These are phyloP conservation scores for Thelonectria olida DNA, from an alignment of 2,329 filamentous ascomycete genomes.

Conservation along the genomic window DNA sequence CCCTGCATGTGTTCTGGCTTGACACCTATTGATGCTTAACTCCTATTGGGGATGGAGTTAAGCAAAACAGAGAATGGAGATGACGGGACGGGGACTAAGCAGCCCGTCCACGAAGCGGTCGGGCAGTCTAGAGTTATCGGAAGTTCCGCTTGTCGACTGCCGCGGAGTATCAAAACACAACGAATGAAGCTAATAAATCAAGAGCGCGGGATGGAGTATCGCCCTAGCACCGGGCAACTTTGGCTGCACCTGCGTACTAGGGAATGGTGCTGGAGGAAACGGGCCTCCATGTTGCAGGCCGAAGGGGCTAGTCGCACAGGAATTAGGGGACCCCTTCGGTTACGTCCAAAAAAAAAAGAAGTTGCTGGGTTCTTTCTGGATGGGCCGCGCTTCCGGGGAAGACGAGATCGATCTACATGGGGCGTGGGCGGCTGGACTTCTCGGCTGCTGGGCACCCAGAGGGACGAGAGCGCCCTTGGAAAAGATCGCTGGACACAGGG, in stretches of 20 bases:
- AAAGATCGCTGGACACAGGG: no score
- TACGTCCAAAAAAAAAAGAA: background rate
- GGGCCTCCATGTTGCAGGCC: background rate
- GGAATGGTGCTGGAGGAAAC: background rate
- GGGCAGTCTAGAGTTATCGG: background rate
- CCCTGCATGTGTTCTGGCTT: background rate
- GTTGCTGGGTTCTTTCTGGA: slow-evolving; percentile 13
- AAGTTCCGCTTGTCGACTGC: slow-evolving; percentile 2
- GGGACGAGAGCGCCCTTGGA: no score
- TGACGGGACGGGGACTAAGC: background rate
- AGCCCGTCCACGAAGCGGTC: background rate
- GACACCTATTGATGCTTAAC: background rate
- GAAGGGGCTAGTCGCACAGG: background rate
- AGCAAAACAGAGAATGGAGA: background rate
- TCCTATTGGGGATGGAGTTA: slow-evolving; percentile 1
- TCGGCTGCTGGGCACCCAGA: slow-evolving; percentile 1
- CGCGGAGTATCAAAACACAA: slow-evolving; percentile 6
- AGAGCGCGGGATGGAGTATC: background rate
- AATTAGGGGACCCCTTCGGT: background rate
- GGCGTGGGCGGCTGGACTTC: slow-evolving; percentile 12
- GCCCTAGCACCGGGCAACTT: background rate
- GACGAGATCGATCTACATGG: slow-evolving; percentile 22
- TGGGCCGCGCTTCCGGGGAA: slow-evolving; percentile 7
- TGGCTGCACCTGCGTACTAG: no score
- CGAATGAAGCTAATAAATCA: background rate